Evolutionary conservation across 768 basidiomycete genomes (phyloP), one percentile per base, ranked within the genome.

Genomic region (Kwoniella europaea): DNA sequence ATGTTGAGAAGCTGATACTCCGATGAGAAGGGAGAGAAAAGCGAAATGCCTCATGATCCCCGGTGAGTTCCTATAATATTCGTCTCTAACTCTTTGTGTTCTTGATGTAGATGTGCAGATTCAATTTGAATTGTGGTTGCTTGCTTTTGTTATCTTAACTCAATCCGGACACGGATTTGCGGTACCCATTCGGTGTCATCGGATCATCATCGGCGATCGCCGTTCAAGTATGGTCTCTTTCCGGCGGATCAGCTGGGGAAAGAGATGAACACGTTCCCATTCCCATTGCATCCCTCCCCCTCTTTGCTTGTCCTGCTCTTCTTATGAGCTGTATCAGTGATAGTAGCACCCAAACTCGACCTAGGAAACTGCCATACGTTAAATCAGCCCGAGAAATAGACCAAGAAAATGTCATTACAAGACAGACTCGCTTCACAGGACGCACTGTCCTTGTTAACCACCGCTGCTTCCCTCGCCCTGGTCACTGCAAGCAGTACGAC

Each of bases 371-470:
- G 1, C 35, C 35, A 35, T 35, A 35, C 35, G 35, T 35, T 4
- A 35, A 35, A 1, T 35, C 35, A 35, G 35, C 35, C 35, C 35
- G 35, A 35, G 35, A 35, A 35, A 35, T 7, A 35, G 35, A 4
- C 35, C 35, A 35, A 9, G 7, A 67, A 35, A 9, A 80, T 80
- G 79, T 78, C 77, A 6, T 60, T 78, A 18, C 75, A 78, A 74
- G 79, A 81, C 42, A 46, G 79, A 10, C 70, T 81, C 5, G 67
- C 68, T 20, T 42, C 76, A 4, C 76, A 77, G 44, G 76, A 81
- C 62, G 57, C 78, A 1, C 27, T 65, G 2, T 71, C 73, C 64
- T 74, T 81, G n/a, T 35, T 81, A 35, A 65, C 71, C 6, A 67
- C 71, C 7, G 78, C 62, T 2, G 65, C 77, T 20, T 73, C 72